These are phyloP conservation scores for Bauhinia variegata DNA, from an alignment of 306 rosid species.

Conservation along the genomic window DNA sequence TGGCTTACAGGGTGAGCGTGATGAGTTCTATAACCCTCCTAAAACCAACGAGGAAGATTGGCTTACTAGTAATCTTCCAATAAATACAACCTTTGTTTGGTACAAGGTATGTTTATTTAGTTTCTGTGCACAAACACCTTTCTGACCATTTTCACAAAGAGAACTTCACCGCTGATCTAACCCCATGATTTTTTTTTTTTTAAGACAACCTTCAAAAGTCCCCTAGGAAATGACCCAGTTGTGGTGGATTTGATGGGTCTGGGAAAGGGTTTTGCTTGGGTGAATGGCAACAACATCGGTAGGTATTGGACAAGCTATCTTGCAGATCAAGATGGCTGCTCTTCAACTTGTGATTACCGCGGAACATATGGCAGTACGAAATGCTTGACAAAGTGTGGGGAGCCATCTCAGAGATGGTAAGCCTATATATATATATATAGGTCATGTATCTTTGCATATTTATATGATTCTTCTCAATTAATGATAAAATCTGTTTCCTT, in stretches of 20 bases:
- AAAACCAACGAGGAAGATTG: not conserved
- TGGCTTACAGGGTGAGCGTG: constrained; percentile 40
- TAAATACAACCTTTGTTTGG: constrained; percentile 33
- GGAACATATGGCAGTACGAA: not conserved
- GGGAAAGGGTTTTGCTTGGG: no score
- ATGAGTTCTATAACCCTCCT: not conserved
- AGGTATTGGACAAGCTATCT: constrained; percentile 24
- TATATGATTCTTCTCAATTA: no score
- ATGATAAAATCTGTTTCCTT: not conserved
- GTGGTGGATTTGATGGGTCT: no score
- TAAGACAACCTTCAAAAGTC: constrained; percentile 38
- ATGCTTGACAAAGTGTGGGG: constrained; percentile 27
- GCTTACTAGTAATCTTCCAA: constrained; percentile 19
- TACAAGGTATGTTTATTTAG: constrained; percentile 43
- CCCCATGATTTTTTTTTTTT: not conserved
- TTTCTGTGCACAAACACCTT: no score
- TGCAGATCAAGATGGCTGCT: constrained; percentile 8
- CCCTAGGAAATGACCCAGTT: not conserved
- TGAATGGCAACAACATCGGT: constrained; percentile 32
- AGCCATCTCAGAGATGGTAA: constrained; percentile 38
- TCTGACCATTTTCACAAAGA: no score
- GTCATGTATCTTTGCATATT: no score
- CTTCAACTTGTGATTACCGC: constrained; percentile 24
- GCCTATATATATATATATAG: not conserved
- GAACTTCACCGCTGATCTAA: no score